These are phyloP conservation scores for Phytophthora multivora DNA, from an alignment of 352 stramenopile genomes.

Conservation along the genomic window DNA sequence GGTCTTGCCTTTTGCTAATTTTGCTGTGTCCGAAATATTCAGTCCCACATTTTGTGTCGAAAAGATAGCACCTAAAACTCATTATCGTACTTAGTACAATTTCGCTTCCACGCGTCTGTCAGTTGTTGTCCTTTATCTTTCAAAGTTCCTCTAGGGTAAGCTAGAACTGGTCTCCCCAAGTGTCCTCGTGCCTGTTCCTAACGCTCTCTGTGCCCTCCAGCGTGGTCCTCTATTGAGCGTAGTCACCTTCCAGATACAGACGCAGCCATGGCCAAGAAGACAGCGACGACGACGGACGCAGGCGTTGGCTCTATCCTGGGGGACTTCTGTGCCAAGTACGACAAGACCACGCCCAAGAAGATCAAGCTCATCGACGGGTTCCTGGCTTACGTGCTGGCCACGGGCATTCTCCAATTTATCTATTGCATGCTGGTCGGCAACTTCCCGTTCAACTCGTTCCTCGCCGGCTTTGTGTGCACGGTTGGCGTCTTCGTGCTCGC, in stretches of 20 bases:
- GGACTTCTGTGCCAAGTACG: slow-evolving; percentile 77
- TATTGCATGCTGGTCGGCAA: slow-evolving; percentile 91
- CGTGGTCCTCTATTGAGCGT: slow-evolving; percentile 15
- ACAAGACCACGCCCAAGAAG: slow-evolving; percentile 87
- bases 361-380: slow-evolving; percentile 92
- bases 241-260: slow-evolving; percentile 1
- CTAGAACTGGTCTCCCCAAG: too few relatives aligned
- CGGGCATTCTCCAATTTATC: slow-evolving; percentile 90
- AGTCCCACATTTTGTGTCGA: neutral
- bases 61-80: neutral
- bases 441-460: slow-evolving; percentile 94
- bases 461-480: slow-evolving; percentile 90
- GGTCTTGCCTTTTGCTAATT: too few relatives aligned
- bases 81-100: neutral
- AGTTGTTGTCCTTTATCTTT: slow-evolving; percentile 1
- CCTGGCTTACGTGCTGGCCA: slow-evolving; percentile 88
- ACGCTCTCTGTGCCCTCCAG: neutral
- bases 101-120: neutral
- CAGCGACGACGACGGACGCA: slow-evolving; percentile 31
- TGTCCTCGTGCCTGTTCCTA: too few relatives aligned
- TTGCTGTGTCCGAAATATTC: neutral
- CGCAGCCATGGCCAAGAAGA: slow-evolving; percentile 38
- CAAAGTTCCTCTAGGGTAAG: slow-evolving; percentile 11
- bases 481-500: slow-evolving; percentile 91
- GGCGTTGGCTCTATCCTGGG: slow-evolving; percentile 58